Evolutionary conservation across 2,329 filamentous ascomycete species (phyloP), one percentile per base, ranked within the genome.

Genomic region (Fusarium mundagurra): DNA sequence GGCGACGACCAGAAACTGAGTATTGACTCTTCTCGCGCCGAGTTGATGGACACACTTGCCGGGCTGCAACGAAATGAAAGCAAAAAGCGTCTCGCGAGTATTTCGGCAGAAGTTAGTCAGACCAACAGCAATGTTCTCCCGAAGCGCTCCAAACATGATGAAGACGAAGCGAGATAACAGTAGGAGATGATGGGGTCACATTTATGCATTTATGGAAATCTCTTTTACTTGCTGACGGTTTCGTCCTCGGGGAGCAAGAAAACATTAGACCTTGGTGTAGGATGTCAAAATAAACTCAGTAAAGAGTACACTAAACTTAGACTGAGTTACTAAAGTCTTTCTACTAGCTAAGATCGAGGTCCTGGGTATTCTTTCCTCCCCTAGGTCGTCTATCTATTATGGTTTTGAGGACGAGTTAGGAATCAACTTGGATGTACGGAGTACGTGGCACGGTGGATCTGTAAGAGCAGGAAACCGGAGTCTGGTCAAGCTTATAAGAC

Each of bases 1-100:
- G 67, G 61, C 31, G 47, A 50, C 17, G 61, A 57, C 11, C 66
- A 71, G 29, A 59, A 34, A n/a, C 33, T 22, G 17, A 50, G 24
- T 18, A 24, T 18, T n/a, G 47, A 24, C 31, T 39, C 29, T 36
- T 50, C 64, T 22, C 38, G 43, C 24, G 18, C 39, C 41, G 24
- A 50, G 4, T 50, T 48, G 34, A 22, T 55, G 14, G 38, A 57
- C 8, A 38, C 36, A 29, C 22, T 45, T 44, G n/a, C 31, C 20
- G 43, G 31, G 13, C 24, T 68, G 11, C 55, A 61, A 50, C 47
- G 47, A 39, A 61, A 61, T 18, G 57, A 70, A 60, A 60, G 69
- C 27, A 75, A 71, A 47, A 75, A 75, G 60, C 72, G 57, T 8
- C 41, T 69, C 39, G 45, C 59, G 29, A 72, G 70, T 36, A 45